A percentile compares a stretch with the other conserved stretches of the same genome.
These are phyloP conservation scores for Paulownia fortunei DNA, from an alignment of 257 asterid species.

Conservation along the genomic window DNA sequence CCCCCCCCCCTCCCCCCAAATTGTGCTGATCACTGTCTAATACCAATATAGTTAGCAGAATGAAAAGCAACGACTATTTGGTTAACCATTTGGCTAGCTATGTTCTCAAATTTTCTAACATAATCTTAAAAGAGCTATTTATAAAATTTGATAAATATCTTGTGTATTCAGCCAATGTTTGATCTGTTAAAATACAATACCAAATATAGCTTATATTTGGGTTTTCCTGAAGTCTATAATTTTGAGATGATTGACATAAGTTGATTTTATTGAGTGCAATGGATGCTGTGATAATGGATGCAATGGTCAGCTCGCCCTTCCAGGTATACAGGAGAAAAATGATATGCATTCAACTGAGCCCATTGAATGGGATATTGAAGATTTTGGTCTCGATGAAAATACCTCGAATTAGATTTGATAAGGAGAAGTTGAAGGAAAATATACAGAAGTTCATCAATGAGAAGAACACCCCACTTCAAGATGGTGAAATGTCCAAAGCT, in stretches of 20 bases:
- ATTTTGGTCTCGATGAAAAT: background rate
- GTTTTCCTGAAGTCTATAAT: too few species aligned
- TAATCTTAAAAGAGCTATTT: too few species aligned
- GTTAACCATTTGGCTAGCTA: background rate
- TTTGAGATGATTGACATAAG: background rate
- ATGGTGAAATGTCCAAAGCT: background rate
- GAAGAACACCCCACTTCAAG: background rate
- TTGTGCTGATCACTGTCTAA: background rate
- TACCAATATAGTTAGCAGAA: background rate
- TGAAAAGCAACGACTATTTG: background rate
- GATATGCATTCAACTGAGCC: background rate
- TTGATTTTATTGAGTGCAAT: background rate
- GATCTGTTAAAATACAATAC: background rate
- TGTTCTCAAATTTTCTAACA: background rate
- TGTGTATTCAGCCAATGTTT: background rate
- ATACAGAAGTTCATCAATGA: background rate
- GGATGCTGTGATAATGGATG: background rate
- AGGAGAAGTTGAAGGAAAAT: background rate
- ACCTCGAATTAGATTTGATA: background rate
- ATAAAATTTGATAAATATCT: too few species aligned
- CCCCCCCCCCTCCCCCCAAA: too few species aligned
- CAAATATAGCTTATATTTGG: background rate
- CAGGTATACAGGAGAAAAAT: background rate
- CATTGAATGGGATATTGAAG: conserved; percentile 20
- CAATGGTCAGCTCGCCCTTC: background rate